Conservation (phyloP, 192 early-diverging fungal species). For the Oehlia diaphana region DNA sequence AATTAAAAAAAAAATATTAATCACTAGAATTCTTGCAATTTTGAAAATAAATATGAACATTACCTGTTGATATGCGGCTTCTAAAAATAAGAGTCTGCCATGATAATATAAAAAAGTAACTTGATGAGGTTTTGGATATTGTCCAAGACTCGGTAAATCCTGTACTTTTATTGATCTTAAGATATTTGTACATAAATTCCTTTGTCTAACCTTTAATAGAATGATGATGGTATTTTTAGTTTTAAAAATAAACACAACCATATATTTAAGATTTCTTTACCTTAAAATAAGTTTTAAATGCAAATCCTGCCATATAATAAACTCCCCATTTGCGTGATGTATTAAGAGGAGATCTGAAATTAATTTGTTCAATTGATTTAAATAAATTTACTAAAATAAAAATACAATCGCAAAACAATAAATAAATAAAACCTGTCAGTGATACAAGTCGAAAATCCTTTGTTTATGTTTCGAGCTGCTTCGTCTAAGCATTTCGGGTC, state of each 20-base stretch:
- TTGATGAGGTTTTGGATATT: conserved; percentile 83
- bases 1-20: background rate
- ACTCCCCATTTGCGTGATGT: conserved; percentile 91
- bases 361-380: background rate
- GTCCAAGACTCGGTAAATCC: conserved; percentile 74
- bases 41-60: background rate
- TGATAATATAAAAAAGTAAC: conserved; percentile 86
- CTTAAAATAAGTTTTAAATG: conserved; percentile 87
- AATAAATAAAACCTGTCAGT: conserved; percentile 69
- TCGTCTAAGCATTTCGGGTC: conserved; percentile 72
- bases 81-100: conserved; percentile 83
- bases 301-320: conserved; percentile 81
- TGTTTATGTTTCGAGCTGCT: conserved; percentile 82
- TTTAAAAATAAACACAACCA: background rate
- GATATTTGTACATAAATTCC: conserved; percentile 85
- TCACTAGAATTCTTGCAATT: background rate
- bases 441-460: conserved; percentile 85
- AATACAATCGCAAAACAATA: background rate
- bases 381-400: conserved; percentile 1
- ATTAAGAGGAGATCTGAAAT: conserved; percentile 37
- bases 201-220: conserved; percentile 60
- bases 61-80: conserved; percentile 76
- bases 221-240: background rate
- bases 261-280: conserved; percentile 46
- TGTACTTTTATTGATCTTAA: conserved; percentile 64